Conservation (phyloP, 225 moss, liverwort and hornwort genomes). For the Pseudisothecium myosuroides region DNA sequence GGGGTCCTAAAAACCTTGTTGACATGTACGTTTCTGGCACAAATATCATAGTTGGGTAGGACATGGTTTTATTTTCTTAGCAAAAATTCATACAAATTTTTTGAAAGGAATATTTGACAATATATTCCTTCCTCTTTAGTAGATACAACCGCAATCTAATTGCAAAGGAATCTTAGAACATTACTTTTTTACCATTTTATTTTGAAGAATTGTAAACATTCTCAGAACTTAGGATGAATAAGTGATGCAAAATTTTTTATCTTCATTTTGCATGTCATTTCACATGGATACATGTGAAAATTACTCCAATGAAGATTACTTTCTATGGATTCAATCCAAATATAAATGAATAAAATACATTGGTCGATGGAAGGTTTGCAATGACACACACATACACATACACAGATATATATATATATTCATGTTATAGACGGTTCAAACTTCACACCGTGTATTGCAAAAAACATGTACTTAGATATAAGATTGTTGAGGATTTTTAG, state of each 20-base stretch:
- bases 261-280: neutral
- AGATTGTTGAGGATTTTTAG: neutral
- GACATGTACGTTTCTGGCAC: neutral
- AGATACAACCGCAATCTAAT: neutral
- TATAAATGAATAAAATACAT: too few species aligned
- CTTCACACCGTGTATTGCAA: neutral
- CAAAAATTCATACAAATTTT: neutral
- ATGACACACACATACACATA: too few species aligned
- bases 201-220: too few species aligned
- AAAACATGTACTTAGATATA: neutral
- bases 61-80: neutral
- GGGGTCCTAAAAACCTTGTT: neutral
- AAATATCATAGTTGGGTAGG: neutral
- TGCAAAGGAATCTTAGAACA: neutral
- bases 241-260: neutral
- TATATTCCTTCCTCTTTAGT: neutral
- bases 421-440: accelerated
- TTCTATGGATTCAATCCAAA: neutral
- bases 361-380: too few species aligned
- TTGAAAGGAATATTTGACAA: too few species aligned
- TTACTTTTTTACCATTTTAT: neutral
- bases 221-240: neutral
- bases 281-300: neutral
- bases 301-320: neutral
- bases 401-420: neutral